Percentiles rank a stretch among this genome's conserved stretches.
Evolutionary conservation across 1,139 yeast genomes (phyloP).

Genomic region (Suhomyces chickasaworum): DNA sequence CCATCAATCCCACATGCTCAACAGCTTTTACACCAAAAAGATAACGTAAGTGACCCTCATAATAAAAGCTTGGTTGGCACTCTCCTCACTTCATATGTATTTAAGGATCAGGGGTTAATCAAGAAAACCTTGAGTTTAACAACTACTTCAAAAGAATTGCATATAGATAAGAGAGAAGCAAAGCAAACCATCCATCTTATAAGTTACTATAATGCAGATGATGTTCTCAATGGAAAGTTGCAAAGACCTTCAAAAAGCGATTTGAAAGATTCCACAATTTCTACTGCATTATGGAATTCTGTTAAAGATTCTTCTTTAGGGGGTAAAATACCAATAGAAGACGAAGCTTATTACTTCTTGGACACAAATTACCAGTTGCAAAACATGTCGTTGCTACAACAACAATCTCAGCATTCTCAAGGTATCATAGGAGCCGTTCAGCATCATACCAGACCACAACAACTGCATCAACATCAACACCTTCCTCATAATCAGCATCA

Average conservation of each 20-base stretch:
- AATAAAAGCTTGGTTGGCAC: slow-evolving; percentile 14
- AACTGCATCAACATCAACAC: slow-evolving; percentile 11
- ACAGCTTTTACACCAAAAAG: slow-evolving; percentile 16
- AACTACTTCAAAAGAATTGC: slow-evolving; percentile 39
- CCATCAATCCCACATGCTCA: slow-evolving; percentile 23
- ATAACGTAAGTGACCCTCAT: slow-evolving; percentile 3
- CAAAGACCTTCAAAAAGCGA: slow-evolving; percentile 59
- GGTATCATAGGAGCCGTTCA: slow-evolving; percentile 13
- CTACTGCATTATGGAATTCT: slow-evolving; percentile 62
- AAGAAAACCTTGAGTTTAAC: slow-evolving; percentile 79
- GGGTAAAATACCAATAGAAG: slow-evolving; percentile 53
- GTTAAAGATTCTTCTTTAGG: slow-evolving; percentile 64
- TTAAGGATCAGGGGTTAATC: slow-evolving; percentile 74
- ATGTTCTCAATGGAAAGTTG: slow-evolving; percentile 61
- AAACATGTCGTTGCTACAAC: slow-evolving; percentile 38
- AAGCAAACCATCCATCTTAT: slow-evolving; percentile 69
- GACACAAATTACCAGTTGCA: slow-evolving; percentile 50
- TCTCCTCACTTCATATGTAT: slow-evolving; percentile 60
- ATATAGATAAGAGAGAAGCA: slow-evolving; percentile 29
- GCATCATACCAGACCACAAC: slow-evolving; percentile 10
- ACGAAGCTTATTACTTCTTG: slow-evolving; percentile 54
- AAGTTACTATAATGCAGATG: slow-evolving; percentile 75
- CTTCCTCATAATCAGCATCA: slow-evolving; percentile 1
- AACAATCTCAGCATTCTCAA: slow-evolving; percentile 15
- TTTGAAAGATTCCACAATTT: slow-evolving; percentile 53